Conservation (phyloP, 495 filamentous ascomycete genomes). For the Penicillium robsamsonii region DNA sequence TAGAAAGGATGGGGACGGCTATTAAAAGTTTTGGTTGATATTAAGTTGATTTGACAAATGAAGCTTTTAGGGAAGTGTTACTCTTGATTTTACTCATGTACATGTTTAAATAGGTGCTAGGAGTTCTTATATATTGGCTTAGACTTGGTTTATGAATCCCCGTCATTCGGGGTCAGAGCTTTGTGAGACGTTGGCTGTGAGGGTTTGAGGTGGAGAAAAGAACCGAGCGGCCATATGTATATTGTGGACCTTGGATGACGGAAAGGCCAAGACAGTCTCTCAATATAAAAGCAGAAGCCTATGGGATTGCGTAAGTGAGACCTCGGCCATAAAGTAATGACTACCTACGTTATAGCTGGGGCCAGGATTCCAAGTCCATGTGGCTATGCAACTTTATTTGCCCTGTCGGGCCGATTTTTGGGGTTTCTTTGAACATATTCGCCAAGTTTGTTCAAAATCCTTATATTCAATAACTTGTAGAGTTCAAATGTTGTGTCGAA, state of each 20-base stretch:
- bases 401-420: neutral
- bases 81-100: neutral
- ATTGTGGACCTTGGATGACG: neutral
- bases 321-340: neutral
- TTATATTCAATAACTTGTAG: neutral
- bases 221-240: neutral
- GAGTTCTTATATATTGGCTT: neutral
- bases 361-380: neutral
- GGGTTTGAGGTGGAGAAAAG: neutral
- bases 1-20: neutral
- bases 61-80: neutral
- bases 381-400: slow-evolving; percentile 8
- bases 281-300: neutral
- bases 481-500: neutral
- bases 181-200: slow-evolving; percentile 3
- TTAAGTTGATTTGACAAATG: neutral
- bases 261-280: neutral
- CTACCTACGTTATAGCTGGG: neutral
- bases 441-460: neutral
- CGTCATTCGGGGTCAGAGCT: neutral
- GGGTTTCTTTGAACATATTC: neutral
- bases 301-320: neutral
- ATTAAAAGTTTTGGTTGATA: neutral
- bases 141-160: neutral
- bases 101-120: neutral